Evolutionary conservation across 805 yeast genomes (phyloP), one percentile per base, ranked within the genome.

Genomic region (Saturnispora saitoi): DNA sequence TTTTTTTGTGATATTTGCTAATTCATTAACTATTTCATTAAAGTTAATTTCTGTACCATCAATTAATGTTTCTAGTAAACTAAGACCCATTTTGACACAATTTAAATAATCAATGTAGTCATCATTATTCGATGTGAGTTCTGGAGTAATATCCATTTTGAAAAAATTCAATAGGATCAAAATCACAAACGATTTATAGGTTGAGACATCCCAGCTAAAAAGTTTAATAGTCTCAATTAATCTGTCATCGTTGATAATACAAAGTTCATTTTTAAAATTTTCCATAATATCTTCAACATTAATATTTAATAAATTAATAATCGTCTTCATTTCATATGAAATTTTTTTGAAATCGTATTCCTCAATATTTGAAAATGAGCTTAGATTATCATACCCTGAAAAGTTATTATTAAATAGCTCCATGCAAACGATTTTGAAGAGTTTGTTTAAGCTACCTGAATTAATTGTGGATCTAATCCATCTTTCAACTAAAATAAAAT

Each of bases 321-420:
- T 56, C 0, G 76, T 69, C 17, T 71, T 70, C 42, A 85, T 57
- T 49, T 82, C 75, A 60, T 89, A 90, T 2, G 79, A 68, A 55
- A 85, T 81, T 20, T 75, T 67, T 2, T 72, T 78, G 45, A 78
- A 68, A 60, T 89, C 96, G 56, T 83, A 85, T 7, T 41, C 62
- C 9, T 49, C 43, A 28, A 44, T 36, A 24, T 15, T 44, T 17
- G 47, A 28, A 10, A 12, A 14, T 6, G 10, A 24, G 24, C 15
- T 9, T 10, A n/a, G 28, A n/a, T 36, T 32, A 26, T 37, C 24
- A 15, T 20, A 34, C 8, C 48, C 54, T 15, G 60, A 68, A 56
- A 60, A 69, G 37, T 52, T 50, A 46, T 58, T 56, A 51, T 68
- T 58, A 11, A 86, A 59, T 6, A 83, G 77, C n/a, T 73, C 71